phyloP scores from a whole-genome alignment of 2,329 filamentous ascomycete genomes.

The Aspergillus persii region DNA sequence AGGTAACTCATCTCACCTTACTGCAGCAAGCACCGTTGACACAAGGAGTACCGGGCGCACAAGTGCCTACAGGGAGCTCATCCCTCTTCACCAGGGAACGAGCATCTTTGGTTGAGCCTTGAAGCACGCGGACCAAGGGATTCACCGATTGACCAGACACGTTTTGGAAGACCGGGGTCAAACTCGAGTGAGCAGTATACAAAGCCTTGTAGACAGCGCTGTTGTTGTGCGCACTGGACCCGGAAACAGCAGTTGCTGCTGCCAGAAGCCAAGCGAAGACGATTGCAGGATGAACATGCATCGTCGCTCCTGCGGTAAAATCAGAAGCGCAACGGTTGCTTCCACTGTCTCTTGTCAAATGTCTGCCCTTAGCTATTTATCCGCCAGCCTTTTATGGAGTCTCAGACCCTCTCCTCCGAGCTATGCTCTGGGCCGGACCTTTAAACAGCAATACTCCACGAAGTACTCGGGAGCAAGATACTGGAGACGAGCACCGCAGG shows the following conservation, averaged over 20 bases:
- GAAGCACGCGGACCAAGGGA: not conserved
- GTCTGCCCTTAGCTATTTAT: not conserved
- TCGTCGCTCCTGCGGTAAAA: not conserved
- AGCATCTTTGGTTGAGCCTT: not conserved
- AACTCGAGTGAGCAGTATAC: not conserved
- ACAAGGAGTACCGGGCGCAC: slow-evolving; percentile 6
- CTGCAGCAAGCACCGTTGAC: slow-evolving; percentile 14
- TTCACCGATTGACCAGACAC: not conserved
- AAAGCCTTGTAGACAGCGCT: not conserved
- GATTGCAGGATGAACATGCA: not conserved
- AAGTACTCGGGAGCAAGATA: no score
- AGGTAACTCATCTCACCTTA: not conserved
- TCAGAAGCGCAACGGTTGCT: not conserved
- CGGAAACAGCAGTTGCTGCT: not conserved
- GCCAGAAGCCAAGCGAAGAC: not conserved
- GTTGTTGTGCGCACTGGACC: not conserved
- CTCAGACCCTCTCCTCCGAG: no score
- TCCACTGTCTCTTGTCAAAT: not conserved
- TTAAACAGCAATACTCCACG: no score
- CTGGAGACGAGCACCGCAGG: no score
- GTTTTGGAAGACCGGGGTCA: not conserved
- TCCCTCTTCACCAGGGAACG: not conserved
- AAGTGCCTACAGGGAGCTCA: not conserved
- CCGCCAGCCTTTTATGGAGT: no score
- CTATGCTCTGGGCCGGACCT: no score